phyloP scores from a whole-genome alignment of 176 grass and related monocot species.

The Paspalum vaginatum region DNA sequence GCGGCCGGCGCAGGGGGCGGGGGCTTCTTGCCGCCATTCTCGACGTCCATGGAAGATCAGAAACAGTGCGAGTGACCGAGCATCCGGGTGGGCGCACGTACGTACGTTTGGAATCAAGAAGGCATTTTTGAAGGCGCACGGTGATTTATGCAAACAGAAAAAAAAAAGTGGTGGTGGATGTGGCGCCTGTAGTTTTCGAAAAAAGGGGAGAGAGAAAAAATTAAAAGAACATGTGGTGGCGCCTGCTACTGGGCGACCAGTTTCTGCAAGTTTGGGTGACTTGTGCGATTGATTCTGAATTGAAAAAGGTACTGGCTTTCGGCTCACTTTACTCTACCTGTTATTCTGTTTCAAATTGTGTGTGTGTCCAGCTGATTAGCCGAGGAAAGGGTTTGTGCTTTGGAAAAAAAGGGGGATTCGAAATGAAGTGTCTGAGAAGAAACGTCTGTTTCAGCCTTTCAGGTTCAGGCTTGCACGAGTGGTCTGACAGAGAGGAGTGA shows the following conservation, averaged over 20 bases:
- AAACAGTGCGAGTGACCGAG: too few relatives aligned
- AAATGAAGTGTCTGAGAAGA: constrained; percentile 37
- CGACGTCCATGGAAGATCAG: constrained; percentile 46
- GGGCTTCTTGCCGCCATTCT: constrained; percentile 41
- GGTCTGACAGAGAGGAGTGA: background rate
- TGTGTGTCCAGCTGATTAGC: background rate
- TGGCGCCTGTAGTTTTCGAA: too few relatives aligned
- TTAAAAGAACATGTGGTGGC: too few relatives aligned
- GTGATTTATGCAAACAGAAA: too few relatives aligned
- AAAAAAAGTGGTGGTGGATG: background rate
- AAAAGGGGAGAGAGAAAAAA: too few relatives aligned
- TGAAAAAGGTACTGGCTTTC: constrained; percentile 2
- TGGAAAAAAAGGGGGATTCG: background rate
- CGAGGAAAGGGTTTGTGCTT: constrained; percentile 7
- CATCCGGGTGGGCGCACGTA: too few relatives aligned
- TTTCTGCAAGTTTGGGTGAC: constrained; percentile 44
- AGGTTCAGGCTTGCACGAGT: too few relatives aligned
- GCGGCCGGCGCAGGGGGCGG: constrained; percentile 9
- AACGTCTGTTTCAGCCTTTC: constrained; percentile 15
- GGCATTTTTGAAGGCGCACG: too few relatives aligned
- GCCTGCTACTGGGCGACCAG: background rate
- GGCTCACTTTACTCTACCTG: background rate
- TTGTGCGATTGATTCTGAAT: background rate
- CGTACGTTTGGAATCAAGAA: too few relatives aligned
- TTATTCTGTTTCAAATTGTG: background rate